These are phyloP conservation scores for Bjerkandera adusta DNA, from an alignment of 1,284 basidiomycete genomes.

Conservation along the genomic window DNA sequence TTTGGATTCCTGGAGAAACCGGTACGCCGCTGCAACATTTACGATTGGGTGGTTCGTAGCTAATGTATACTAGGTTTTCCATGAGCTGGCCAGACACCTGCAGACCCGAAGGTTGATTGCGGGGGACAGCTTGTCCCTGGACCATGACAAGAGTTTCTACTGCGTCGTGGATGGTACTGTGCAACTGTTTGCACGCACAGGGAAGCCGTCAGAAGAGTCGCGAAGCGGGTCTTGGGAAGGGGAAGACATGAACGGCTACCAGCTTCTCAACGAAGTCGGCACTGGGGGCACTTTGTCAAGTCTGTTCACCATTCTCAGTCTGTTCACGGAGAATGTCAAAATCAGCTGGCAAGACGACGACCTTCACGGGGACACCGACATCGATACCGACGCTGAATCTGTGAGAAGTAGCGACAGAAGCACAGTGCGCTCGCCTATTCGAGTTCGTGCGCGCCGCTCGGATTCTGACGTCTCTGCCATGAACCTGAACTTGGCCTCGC, in stretches of 20 bases:
- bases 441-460: constrained; percentile 32
- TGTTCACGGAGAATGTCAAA: constrained; percentile 97
- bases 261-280: constrained; percentile 90
- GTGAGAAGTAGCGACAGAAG: constrained; percentile 9
- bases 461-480: constrained; percentile 66
- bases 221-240: constrained; percentile 69
- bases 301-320: constrained; percentile 90
- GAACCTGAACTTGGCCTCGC: constrained; percentile 39
- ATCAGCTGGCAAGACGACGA: constrained; percentile 83
- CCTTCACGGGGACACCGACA: constrained; percentile 25
- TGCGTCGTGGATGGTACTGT: constrained; percentile 92
- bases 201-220: constrained; percentile 39
- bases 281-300: constrained; percentile 95
- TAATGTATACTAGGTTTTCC: constrained; percentile 66
- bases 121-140: constrained; percentile 87
- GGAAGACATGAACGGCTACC: constrained; percentile 90
- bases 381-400: constrained; percentile 18
- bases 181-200: constrained; percentile 79
- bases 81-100: constrained; percentile 90
- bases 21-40: constrained; percentile 41
- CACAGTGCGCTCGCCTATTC: constrained; percentile 19
- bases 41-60: background rate
- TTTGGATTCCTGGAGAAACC: constrained; percentile 97
- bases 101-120: constrained; percentile 91
- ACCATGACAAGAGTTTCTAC: constrained; percentile 93